Percentiles rank a stretch among this genome's conserved stretches.
phyloP scores from a whole-genome alignment of 2,329 filamentous ascomycete genomes.

The Periconia macrospinosa region DNA sequence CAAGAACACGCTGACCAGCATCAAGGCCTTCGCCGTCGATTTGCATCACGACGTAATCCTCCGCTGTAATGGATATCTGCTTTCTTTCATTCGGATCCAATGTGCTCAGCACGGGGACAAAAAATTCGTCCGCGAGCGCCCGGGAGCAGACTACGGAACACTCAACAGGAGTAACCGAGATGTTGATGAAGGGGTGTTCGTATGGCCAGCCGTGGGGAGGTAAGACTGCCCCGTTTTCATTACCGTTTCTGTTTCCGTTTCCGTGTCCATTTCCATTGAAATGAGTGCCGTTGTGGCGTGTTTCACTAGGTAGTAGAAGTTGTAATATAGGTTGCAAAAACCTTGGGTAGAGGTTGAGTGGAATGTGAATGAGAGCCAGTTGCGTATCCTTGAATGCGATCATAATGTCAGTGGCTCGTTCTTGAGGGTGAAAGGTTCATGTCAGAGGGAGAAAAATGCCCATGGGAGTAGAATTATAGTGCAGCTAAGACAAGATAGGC shows the following conservation, averaged over 20 bases:
- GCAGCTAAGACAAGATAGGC: conserved; percentile 24
- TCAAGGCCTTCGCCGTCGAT: conserved; percentile 89
- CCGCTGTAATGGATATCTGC: conserved; percentile 72
- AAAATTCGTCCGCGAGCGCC: conserved; percentile 72
- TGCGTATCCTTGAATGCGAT: conserved; percentile 70
- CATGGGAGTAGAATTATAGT: conserved; percentile 30
- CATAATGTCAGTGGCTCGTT: conserved; percentile 38
- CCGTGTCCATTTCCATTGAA: conserved; percentile 17
- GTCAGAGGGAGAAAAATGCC: conserved; percentile 1
- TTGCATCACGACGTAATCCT: conserved; percentile 85
- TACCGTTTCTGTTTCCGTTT: no score
- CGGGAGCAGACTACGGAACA: conserved; percentile 89
- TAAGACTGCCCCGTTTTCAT: conserved; percentile 31
- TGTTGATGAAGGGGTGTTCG: conserved; percentile 82
- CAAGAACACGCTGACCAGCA: conserved; percentile 86
- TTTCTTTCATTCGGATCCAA: conserved; percentile 55
- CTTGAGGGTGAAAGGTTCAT: neutral
- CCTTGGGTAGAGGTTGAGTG: conserved; percentile 72
- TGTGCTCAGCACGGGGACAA: conserved; percentile 68
- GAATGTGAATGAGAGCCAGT: conserved; percentile 88
- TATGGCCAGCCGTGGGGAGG: conserved; percentile 48
- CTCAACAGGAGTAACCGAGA: conserved; percentile 89
- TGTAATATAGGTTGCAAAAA: conserved; percentile 88
- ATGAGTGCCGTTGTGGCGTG: conserved; percentile 28
- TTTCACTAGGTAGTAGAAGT: conserved; percentile 69